These are phyloP conservation scores for Discostella pseudostelligera DNA, from an alignment of 108 stramenopile species.

Conservation along the genomic window DNA sequence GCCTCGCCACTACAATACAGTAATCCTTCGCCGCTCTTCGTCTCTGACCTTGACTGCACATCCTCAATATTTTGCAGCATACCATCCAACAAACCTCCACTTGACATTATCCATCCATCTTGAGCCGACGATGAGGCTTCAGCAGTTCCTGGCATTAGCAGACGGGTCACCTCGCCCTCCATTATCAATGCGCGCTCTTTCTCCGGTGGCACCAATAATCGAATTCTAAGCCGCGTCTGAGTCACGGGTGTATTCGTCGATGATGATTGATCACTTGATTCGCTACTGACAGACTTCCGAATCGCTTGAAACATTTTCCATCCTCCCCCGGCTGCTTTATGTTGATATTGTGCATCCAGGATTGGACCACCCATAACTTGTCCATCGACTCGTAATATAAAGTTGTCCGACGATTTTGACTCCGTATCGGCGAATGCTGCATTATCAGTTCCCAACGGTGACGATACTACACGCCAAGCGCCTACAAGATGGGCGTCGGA, in stretches of 20 bases:
- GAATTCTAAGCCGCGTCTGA: constrained; percentile 60
- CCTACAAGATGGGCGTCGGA: constrained; percentile 71
- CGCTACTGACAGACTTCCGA: constrained; percentile 16
- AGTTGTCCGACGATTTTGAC: constrained; percentile 54
- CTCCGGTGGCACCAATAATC: constrained; percentile 77
- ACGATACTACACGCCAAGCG: constrained; percentile 66
- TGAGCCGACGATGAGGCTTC: constrained; percentile 27
- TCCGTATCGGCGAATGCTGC: constrained; percentile 17
- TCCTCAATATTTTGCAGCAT: constrained; percentile 22
- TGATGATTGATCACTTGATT: constrained; percentile 15
- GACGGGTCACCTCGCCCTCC: constrained; percentile 61
- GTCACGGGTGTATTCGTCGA: constrained; percentile 8
- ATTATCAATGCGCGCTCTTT: constrained; percentile 72
- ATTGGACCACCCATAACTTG: constrained; percentile 74
- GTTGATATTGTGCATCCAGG: constrained; percentile 61
- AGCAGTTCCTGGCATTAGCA: constrained; percentile 19
- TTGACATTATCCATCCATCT: constrained; percentile 25
- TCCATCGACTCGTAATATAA: constrained; percentile 75
- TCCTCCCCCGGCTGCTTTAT: constrained; percentile 77
- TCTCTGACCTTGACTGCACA: neutral
- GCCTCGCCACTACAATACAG: constrained; percentile 50
- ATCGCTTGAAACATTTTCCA: constrained; percentile 69
- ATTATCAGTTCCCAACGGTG: constrained; percentile 55
- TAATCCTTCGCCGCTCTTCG: constrained; percentile 25
- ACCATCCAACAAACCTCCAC: constrained; percentile 29